Conservation (phyloP, 257 asterid genomes). For the Salvia hispanica region DNA sequence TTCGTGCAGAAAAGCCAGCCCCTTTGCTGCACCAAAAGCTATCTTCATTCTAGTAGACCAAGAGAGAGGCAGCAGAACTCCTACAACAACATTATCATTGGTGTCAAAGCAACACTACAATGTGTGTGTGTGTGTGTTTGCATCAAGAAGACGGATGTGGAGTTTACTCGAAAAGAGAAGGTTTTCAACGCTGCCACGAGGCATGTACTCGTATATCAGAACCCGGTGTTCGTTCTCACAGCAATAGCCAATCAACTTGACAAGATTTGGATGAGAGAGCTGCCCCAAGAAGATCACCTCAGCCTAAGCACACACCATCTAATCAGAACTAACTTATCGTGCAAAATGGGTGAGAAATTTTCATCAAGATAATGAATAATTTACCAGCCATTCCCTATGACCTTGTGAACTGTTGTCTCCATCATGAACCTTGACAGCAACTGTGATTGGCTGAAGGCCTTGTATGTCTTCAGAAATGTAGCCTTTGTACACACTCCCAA, state of each 20-base stretch:
- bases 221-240: slow-evolving; percentile 76
- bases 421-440: slow-evolving; percentile 93
- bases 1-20: slow-evolving; percentile 90
- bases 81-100: slow-evolving; percentile 34
- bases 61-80: slow-evolving; percentile 83
- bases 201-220: slow-evolving; percentile 72
- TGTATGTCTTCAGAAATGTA: slow-evolving; percentile 52
- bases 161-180: slow-evolving; percentile 71
- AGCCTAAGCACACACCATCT: slow-evolving; percentile 46
- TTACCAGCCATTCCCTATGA: slow-evolving; percentile 97
- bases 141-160: neutral
- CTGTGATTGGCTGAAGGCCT: slow-evolving; percentile 55
- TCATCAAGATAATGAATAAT: neutral
- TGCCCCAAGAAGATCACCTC: slow-evolving; percentile 83
- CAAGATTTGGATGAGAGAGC: slow-evolving; percentile 83
- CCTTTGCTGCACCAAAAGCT: slow-evolving; percentile 86
- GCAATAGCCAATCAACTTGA: slow-evolving; percentile 77
- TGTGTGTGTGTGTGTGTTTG: too few relatives aligned
- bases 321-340: neutral
- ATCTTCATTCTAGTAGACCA: slow-evolving; percentile 92
- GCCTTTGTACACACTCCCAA: slow-evolving; percentile 91
- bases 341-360: neutral
- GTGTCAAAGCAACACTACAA: too few relatives aligned
- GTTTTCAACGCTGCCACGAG: slow-evolving; percentile 76
- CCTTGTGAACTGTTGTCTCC: slow-evolving; percentile 94